Evolutionary conservation across 768 basidiomycete genomes (phyloP), one percentile per base, ranked within the genome.

Genomic region (Tubosaeta sp.): DNA sequence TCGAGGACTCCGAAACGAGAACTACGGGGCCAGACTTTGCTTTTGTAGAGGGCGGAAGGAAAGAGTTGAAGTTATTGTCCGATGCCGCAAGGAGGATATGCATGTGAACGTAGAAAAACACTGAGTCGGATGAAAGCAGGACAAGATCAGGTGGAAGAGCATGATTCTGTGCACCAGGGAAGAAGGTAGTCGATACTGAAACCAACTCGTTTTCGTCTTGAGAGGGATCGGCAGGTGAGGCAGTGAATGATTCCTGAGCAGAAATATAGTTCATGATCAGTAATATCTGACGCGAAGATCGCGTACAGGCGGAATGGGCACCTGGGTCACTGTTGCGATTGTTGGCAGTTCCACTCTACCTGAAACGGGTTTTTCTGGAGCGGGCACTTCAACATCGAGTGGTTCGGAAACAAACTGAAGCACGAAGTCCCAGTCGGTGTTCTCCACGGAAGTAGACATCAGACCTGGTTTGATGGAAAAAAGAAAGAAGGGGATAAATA

Each of bases 121-220:
- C 87, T 16, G 79, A 77, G 61, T 93, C 90, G 25, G 81, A 76
- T 3, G 87, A 83, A 48, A 90, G 70, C 44, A 90, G 69, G 57
- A 86, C 74, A 39, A 82, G 57, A 63, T 92, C 85, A 1, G 86
- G 81, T 1, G 75, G 73, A n/a, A 76, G 64, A 0, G 77, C 59
- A 31, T 79, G 73, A 53, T 78, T 76, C 52, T 81, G 78, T 3
- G 86, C 81, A 32, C 79, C 82, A 3, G 89, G 87, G 60, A 79
- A 84, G 69, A 91, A 92, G 0, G 87, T 87, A 24, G 90, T 92
- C 14, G 88, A 90, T 31, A 92, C 82, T 1, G 88, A 88, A 49
- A 91, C 84, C 46, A 76, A 70, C 3, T 74, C 69, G 42, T 67
- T 77, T 56, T 76, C 76, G 69, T 81, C 64, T 16, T 49, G 34